phyloP scores from a whole-genome alignment of 495 filamentous ascomycete species.

The Penicillium steckii region DNA sequence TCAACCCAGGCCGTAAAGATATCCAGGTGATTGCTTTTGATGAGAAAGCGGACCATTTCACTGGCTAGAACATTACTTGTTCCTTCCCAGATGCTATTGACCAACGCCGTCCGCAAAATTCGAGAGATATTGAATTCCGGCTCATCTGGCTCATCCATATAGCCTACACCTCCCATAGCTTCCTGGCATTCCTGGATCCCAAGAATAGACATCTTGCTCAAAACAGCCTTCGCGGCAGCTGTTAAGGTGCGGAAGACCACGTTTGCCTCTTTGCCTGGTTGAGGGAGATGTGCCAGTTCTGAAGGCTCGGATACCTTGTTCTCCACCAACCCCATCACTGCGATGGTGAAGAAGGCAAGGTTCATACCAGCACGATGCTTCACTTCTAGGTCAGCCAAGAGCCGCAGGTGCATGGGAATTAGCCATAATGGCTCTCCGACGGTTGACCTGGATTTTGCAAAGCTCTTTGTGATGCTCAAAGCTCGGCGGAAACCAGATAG shows the following conservation, averaged over 20 bases:
- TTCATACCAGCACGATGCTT: slow-evolving; percentile 58
- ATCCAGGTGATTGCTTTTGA: slow-evolving; percentile 41
- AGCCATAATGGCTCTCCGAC: slow-evolving; percentile 50
- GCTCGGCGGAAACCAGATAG: slow-evolving; percentile 59
- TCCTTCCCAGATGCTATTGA: slow-evolving; percentile 73
- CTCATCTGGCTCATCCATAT: slow-evolving; percentile 55
- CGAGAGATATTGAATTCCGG: slow-evolving; percentile 62
- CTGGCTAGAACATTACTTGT: slow-evolving; percentile 68
- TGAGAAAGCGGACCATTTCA: slow-evolving; percentile 59
- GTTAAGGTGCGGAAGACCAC: slow-evolving; percentile 64
- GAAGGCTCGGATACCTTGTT: slow-evolving; percentile 15
- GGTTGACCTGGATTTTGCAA: slow-evolving; percentile 52
- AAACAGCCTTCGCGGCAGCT: slow-evolving; percentile 63
- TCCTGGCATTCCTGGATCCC: slow-evolving; percentile 67
- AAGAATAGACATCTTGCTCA: slow-evolving; percentile 52
- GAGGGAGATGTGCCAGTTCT: slow-evolving; percentile 25
- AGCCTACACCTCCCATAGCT: slow-evolving; percentile 72
- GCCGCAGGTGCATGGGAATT: slow-evolving; percentile 60
- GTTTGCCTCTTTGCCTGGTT: slow-evolving; percentile 22
- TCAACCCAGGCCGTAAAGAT: slow-evolving; percentile 41
- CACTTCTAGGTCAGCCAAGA: slow-evolving; percentile 53
- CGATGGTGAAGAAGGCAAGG: slow-evolving; percentile 59
- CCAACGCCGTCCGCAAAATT: slow-evolving; percentile 62
- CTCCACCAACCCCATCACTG: slow-evolving; percentile 56
- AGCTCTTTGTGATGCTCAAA: slow-evolving; percentile 59